Evolutionary conservation across 2,329 filamentous ascomycete species (phyloP), one percentile per base, ranked within the genome.

Genomic region (Fusarium chuoi): DNA sequence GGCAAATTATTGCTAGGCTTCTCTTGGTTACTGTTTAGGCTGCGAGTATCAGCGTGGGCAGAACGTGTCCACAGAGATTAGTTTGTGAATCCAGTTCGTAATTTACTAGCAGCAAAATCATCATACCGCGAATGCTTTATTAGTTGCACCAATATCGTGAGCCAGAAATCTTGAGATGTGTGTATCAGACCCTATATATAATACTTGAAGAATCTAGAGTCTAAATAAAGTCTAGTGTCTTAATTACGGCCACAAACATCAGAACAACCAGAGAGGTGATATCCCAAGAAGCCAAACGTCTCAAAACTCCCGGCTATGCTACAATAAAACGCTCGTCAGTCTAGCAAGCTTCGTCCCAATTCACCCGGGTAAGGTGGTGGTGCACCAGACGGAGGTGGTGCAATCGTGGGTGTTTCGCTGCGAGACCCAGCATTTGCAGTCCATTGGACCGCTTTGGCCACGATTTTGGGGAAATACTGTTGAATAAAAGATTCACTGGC

Each of bases 381-480:
- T 22, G 68, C 67, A 48, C 55, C 62, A 35, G 79, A 79, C 15
- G 80, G 79, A 8, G 78, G 72, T 13, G 62, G 57, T 26, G 62
- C 44, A 41, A 69, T 69, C 20, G 65, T 30, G 17, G 67, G 67
- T 45, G 38, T 55, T 24, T 59, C 39, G 63, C 46, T 52, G 48
- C 38, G 67, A 42, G 71, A 30, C 13, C 42, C 66, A 54, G 49
- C n/a, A 36, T 58, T 68, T 42, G 56, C 65, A 39, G 77, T 70
- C 83, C 83, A 85, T 57, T 79, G 73, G 18, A 82, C 81, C 36
- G 88, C 84, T 81, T 88, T 90, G 39, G 82, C 78, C 78, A 93
- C 87, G 86, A 95, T 91, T 79, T 89, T 91, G 26, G 87, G 84
- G 80, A 95, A 95, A 82, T 95, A 96, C 78, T 93, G 89, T 68